Percentiles rank a stretch among this genome's conserved stretches.
phyloP scores from a whole-genome alignment of 306 rosid genomes.

The Prunus mongolica region DNA sequence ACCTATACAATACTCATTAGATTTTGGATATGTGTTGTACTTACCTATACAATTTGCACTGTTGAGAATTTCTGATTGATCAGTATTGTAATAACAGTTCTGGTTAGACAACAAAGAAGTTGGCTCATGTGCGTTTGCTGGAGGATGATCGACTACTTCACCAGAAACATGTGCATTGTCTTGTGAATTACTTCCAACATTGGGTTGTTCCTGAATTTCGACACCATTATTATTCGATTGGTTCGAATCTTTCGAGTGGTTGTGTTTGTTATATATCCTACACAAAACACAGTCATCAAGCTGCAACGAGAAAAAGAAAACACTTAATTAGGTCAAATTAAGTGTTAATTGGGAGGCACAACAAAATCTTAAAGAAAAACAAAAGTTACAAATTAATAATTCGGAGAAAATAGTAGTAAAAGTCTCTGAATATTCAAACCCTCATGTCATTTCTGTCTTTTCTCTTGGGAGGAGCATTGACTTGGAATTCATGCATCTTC shows the following conservation, averaged over 20 bases:
- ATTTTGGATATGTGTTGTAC: background rate
- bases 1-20: background rate
- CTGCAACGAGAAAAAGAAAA: background rate
- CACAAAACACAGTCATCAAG: slow-evolving; percentile 3
- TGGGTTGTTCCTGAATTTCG: background rate
- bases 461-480: background rate
- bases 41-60: background rate
- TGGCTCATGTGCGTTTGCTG: background rate
- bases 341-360: background rate
- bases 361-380: background rate
- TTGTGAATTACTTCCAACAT: background rate
- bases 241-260: background rate
- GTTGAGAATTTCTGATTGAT: background rate
- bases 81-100: background rate
- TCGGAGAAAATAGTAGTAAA: background rate
- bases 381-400: background rate
- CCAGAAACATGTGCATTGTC: background rate
- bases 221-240: background rate
- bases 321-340: background rate
- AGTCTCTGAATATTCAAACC: background rate
- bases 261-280: background rate
- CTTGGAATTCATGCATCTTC: background rate
- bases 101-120: background rate
- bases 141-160: background rate
- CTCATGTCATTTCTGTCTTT: background rate